Conservation (phyloP, 306 rosid species). For the Inga laurina region DNA sequence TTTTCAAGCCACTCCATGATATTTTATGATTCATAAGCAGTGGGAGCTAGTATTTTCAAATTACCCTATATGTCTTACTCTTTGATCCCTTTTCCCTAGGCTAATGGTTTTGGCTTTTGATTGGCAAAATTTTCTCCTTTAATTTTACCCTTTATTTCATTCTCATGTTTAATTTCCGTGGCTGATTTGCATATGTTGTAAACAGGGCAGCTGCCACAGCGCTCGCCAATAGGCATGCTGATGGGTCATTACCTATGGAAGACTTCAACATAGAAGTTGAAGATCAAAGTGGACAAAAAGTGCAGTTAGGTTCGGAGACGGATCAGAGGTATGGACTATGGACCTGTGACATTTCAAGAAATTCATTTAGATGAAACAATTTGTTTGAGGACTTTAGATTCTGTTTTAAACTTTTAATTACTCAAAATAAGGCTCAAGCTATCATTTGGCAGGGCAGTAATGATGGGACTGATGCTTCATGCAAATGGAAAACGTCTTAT, state of each 20-base stretch:
- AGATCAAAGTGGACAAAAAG: conserved; percentile 89
- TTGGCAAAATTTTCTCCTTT: not conserved
- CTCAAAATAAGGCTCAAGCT: conserved; percentile 33
- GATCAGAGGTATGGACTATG: conserved; percentile 65
- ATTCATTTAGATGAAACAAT: conserved; percentile 16
- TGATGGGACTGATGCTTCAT: conserved; percentile 98
- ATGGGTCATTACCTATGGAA: conserved; percentile 77
- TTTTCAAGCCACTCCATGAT: not conserved
- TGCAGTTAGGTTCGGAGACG: conserved; percentile 70
- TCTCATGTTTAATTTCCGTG: conserved; percentile 10
- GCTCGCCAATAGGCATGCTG: conserved; percentile 69
- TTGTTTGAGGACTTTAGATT: conserved; percentile 21
- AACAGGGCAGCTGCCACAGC: conserved; percentile 77
- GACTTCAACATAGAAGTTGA: conserved; percentile 82
- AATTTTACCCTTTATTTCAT: not conserved
- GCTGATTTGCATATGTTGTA: conserved; percentile 29
- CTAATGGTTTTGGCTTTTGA: conserved; percentile 2
- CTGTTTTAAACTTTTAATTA: conserved; percentile 4
- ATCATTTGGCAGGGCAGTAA: conserved; percentile 70
- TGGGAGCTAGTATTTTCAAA: not conserved
- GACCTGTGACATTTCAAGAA: not conserved
- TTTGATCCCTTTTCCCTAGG: not conserved
- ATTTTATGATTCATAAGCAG: not conserved
- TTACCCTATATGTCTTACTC: not conserved
- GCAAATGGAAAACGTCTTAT: conserved; percentile 75